These are phyloP conservation scores for Nymphaea thermarum DNA, from an alignment of 164 flowering plant genomes.

Conservation along the genomic window DNA sequence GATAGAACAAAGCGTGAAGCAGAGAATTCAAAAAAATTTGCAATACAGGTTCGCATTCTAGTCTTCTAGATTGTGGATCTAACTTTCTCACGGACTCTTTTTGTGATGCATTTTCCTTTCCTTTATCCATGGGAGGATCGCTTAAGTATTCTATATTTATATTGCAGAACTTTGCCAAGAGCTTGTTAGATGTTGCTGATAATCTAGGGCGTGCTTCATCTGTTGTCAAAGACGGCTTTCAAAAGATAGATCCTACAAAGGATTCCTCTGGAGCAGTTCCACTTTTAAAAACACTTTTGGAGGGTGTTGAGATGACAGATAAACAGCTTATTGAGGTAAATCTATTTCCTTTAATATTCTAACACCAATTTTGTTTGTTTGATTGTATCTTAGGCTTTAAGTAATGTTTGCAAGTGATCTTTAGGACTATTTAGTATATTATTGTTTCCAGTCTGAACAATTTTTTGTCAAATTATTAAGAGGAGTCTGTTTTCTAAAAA, in stretches of 20 bases:
- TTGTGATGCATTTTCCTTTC: neutral
- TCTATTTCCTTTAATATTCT: neutral
- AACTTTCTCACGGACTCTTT: neutral
- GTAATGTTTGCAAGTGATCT: no score
- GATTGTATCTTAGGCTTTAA: no score
- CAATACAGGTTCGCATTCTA: slow-evolving; percentile 53
- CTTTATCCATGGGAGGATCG: neutral
- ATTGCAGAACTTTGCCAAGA: slow-evolving; percentile 76
- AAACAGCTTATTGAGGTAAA: slow-evolving; percentile 79
- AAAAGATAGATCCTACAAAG: slow-evolving; percentile 50
- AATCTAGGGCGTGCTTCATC: slow-evolving; percentile 86
- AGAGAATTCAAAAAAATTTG: slow-evolving; percentile 78
- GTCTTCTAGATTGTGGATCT: neutral
- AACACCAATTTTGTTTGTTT: no score
- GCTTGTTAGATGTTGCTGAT: slow-evolving; percentile 87
- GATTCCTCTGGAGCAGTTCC: slow-evolving; percentile 61
- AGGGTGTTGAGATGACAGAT: slow-evolving; percentile 97
- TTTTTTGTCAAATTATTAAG: no score
- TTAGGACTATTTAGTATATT: no score
- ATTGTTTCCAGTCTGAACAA: no score
- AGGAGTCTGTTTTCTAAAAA: no score
- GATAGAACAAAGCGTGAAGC: slow-evolving; percentile 80
- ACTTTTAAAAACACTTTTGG: slow-evolving; percentile 69
- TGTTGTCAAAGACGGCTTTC: slow-evolving; percentile 66
- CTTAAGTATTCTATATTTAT: neutral